Evolutionary conservation across 1,139 yeast genomes (phyloP).

Genomic region (Candida sp.): DNA sequence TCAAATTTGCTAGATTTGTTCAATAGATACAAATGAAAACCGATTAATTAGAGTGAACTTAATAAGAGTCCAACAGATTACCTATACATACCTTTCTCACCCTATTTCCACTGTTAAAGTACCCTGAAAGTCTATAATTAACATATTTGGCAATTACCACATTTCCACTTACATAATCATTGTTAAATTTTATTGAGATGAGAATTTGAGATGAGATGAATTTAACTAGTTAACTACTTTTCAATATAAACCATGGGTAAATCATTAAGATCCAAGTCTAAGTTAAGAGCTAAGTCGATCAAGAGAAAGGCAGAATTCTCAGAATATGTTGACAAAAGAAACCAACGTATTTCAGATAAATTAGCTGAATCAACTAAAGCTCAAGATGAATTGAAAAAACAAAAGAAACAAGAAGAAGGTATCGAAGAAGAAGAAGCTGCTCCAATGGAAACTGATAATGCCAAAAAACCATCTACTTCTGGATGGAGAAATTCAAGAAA

Average conservation of each 20-base stretch:
- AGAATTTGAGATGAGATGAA: background rate
- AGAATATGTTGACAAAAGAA: constrained; percentile 65
- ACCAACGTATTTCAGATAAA: constrained; percentile 63
- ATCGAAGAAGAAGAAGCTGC: constrained; percentile 11
- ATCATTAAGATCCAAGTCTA: constrained; percentile 81
- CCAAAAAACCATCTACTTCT: constrained; percentile 57
- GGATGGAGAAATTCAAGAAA: constrained; percentile 85
- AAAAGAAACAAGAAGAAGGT: constrained; percentile 20
- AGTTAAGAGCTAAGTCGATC: constrained; percentile 69
- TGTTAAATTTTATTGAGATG: background rate
- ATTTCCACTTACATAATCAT: background rate
- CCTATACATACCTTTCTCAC: too few species aligned
- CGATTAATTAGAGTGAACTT: too few species aligned
- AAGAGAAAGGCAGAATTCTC: constrained; percentile 73
- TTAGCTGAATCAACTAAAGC: constrained; percentile 43
- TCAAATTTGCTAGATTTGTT: too few species aligned
- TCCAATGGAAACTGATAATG: constrained; percentile 13
- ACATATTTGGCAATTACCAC: background rate
- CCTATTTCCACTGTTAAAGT: too few species aligned
- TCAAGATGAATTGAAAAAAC: constrained; percentile 31
- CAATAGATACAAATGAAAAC: too few species aligned
- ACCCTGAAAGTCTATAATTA: too few species aligned
- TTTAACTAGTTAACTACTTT: constrained; percentile 1
- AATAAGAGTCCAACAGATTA: too few species aligned
- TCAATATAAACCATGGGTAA: constrained; percentile 62